These are phyloP conservation scores for Auricularia sp. DNA, from an alignment of 768 basidiomycete species.

Conservation along the genomic window DNA sequence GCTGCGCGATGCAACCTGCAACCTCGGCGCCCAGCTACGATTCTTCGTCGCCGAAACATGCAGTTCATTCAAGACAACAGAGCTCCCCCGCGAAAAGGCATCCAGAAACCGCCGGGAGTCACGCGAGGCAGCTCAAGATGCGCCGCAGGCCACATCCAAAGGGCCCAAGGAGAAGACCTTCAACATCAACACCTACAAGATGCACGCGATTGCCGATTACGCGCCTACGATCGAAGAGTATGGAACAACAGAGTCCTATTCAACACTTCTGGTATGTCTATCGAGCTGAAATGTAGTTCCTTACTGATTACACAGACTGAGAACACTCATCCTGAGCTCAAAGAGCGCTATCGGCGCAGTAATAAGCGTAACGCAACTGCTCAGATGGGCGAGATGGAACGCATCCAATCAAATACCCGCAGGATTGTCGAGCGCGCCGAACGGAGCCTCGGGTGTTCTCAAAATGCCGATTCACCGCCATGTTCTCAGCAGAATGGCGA, in stretches of 20 bases:
- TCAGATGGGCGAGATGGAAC: not conserved
- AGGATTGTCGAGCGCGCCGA: not conserved
- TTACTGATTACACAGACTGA: not conserved
- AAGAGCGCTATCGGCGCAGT: not conserved
- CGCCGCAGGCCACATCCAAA: not conserved
- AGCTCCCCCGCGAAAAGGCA: slow-evolving; percentile 23
- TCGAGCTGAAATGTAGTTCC: not conserved
- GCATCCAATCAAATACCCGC: not conserved
- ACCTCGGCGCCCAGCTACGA: slow-evolving; percentile 11
- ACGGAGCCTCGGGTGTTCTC: too few relatives aligned
- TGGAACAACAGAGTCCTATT: not conserved
- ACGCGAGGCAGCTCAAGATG: not conserved
- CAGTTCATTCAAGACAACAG: slow-evolving; percentile 15
- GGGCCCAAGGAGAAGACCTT: not conserved
- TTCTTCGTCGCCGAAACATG: slow-evolving; percentile 18
- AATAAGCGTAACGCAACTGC: not conserved
- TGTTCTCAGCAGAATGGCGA: too few relatives aligned
- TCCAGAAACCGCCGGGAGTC: slow-evolving; percentile 10
- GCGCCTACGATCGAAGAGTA: not conserved
- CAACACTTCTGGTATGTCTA: not conserved
- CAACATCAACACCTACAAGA: not conserved
- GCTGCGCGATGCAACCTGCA: slow-evolving; percentile 15
- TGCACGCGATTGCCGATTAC: not conserved
- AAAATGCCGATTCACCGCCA: too few relatives aligned
- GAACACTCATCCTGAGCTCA: not conserved